These are phyloP conservation scores for Candida ovalis DNA, from an alignment of 805 yeast genomes.

Conservation along the genomic window DNA sequence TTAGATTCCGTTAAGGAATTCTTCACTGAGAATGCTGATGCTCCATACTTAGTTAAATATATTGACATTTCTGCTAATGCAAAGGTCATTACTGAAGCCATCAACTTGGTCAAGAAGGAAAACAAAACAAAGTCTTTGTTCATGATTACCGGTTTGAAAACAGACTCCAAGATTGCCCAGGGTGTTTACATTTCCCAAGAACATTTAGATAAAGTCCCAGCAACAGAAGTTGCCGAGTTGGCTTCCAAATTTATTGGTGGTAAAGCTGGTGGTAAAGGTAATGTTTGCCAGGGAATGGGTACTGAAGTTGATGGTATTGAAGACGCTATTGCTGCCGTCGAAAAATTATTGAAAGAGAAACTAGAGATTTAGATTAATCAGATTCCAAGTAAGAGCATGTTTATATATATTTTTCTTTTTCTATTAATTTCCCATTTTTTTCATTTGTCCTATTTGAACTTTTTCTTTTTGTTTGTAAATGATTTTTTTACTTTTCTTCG, in stretches of 20 bases:
- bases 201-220: conserved; percentile 63
- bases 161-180: conserved; percentile 80
- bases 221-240: conserved; percentile 66
- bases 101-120: conserved; percentile 75
- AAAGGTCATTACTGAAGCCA: conserved; percentile 91
- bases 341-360: conserved; percentile 56
- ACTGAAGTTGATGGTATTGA: conserved; percentile 66
- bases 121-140: conserved; percentile 73
- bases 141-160: conserved; percentile 63
- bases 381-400: background rate
- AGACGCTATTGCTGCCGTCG: conserved; percentile 71
- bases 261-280: conserved; percentile 98
- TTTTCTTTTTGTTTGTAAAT: too few species aligned
- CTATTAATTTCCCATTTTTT: background rate
- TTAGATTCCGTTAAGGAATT: conserved; percentile 70
- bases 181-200: conserved; percentile 84
- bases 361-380: conserved; percentile 27
- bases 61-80: conserved; percentile 77
- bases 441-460: background rate
- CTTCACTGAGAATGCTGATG: conserved; percentile 52
- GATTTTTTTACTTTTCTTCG: too few species aligned
- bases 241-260: conserved; percentile 85
- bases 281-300: conserved; percentile 96
- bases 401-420: background rate
- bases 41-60: conserved; percentile 62